Conservation (phyloP, 2,329 filamentous ascomycete genomes). For the Thelonectria rubi region DNA sequence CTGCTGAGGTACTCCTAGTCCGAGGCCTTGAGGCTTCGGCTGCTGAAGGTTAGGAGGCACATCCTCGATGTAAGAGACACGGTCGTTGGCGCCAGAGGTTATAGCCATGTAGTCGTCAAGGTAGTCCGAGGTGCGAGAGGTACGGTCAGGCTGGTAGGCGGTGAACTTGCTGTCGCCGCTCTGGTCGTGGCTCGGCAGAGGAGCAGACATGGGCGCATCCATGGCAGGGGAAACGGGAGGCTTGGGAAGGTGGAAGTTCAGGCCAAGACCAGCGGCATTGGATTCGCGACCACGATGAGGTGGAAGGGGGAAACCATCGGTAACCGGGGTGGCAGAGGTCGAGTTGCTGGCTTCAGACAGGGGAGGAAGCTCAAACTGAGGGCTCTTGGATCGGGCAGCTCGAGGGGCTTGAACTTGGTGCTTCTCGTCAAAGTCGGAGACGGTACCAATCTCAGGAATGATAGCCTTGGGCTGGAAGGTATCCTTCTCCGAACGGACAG, state of each 20-base stretch:
- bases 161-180: conserved; percentile 35
- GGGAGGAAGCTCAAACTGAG: conserved; percentile 37
- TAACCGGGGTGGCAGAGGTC: conserved; percentile 25
- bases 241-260: conserved; percentile 49
- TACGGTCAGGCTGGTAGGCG: conserved; percentile 37
- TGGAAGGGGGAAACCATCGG: conserved; percentile 40
- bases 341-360: conserved; percentile 30
- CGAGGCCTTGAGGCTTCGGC: conserved; percentile 52
- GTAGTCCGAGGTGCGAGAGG: conserved; percentile 45
- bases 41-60: conserved; percentile 23
- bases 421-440: conserved; percentile 46
- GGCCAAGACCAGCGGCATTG: conserved; percentile 45
- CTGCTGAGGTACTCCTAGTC: conserved; percentile 64
- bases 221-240: conserved; percentile 31
- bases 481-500: conserved; percentile 38
- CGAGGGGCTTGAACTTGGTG: conserved; percentile 46
- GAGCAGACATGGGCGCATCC: conserved; percentile 34
- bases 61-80: conserved; percentile 38
- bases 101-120: conserved; percentile 47
- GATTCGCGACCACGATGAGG: conserved; percentile 40
- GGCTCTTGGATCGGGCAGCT: conserved; percentile 43
- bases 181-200: conserved; percentile 30
- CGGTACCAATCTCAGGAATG: conserved; percentile 51
- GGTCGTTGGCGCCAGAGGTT: conserved; percentile 47
- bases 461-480: conserved; percentile 47